A percentile compares a stretch with the other conserved stretches of the same genome.
phyloP scores from a whole-genome alignment of 768 basidiomycete species.

The Coprinopsis sp. region DNA sequence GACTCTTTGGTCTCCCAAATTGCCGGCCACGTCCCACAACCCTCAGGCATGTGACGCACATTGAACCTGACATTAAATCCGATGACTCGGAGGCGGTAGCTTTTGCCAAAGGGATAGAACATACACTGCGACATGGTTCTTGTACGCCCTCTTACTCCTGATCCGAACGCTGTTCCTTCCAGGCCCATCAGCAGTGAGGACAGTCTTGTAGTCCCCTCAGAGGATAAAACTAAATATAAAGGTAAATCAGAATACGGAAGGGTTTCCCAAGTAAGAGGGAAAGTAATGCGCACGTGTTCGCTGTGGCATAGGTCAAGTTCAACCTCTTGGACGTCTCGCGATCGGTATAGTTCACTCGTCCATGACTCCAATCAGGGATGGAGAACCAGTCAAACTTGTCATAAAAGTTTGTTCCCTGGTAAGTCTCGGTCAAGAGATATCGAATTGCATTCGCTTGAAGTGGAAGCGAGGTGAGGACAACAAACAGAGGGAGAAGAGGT shows the following conservation, averaged over 20 bases:
- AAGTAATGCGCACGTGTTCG: too few relatives aligned
- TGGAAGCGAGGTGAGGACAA: too few relatives aligned
- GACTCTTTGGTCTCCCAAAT: slow-evolving; percentile 49
- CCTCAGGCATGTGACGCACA: slow-evolving; percentile 34
- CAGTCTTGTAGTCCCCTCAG: slow-evolving; percentile 45
- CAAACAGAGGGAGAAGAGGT: too few relatives aligned
- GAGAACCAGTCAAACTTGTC: slow-evolving; percentile 6
- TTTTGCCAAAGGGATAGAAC: not conserved
- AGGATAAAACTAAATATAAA: slow-evolving; percentile 47
- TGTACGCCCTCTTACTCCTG: slow-evolving; percentile 45
- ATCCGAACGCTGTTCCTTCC: slow-evolving; percentile 58
- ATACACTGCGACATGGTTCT: slow-evolving; percentile 51
- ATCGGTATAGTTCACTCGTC: slow-evolving; percentile 33
- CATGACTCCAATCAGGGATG: not conserved
- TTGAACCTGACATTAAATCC: slow-evolving; percentile 31
- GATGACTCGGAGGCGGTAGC: not conserved
- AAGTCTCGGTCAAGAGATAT: not conserved
- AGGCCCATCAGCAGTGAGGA: slow-evolving; percentile 39
- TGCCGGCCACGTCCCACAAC: slow-evolving; percentile 45
- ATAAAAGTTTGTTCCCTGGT: not conserved
- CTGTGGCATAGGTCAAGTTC: slow-evolving; percentile 49
- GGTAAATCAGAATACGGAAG: too few relatives aligned
- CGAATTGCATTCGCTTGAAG: too few relatives aligned
- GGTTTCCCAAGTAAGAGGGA: too few relatives aligned
- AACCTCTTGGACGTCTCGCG: slow-evolving; percentile 33